A percentile compares a stretch with the other conserved stretches of the same genome.
These are phyloP conservation scores for Nicotiana rustica DNA, from an alignment of 305 asterid species.

Conservation along the genomic window DNA sequence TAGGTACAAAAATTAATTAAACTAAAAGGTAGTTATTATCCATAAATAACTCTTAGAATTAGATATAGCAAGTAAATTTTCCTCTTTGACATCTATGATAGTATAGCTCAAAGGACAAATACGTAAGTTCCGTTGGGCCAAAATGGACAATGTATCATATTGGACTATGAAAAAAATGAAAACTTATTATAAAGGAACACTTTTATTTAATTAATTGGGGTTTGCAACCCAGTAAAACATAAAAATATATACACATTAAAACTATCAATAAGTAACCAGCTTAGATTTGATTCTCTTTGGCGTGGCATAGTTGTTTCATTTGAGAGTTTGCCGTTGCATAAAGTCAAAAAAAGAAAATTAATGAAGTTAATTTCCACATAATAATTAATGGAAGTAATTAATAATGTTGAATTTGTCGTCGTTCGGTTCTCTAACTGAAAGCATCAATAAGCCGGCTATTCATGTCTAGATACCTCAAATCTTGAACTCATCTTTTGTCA, in stretches of 20 bases:
- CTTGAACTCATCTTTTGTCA: not conserved
- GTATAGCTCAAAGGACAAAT: no score
- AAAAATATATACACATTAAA: not conserved
- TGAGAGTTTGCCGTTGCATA: not conserved
- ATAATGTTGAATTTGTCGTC: not conserved
- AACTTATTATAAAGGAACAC: no score
- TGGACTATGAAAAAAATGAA: no score
- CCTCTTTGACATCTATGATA: no score
- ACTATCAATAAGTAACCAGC: not conserved
- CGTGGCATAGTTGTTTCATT: not conserved
- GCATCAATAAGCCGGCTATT: constrained; percentile 28
- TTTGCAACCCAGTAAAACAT: no score
- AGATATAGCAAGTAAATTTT: no score
- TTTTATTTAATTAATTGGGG: not conserved
- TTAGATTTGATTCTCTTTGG: not conserved
- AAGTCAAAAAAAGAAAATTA: not conserved
- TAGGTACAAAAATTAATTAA: no score
- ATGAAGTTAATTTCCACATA: not conserved
- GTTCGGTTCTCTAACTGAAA: not conserved
- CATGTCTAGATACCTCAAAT: not conserved
- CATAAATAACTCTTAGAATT: no score
- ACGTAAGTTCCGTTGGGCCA: no score
- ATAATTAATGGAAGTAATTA: not conserved
- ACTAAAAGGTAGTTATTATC: no score
- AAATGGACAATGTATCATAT: no score